Evolutionary conservation across 2,329 filamentous ascomycete genomes (phyloP).

Genomic region (Sporothrix globosa): DNA sequence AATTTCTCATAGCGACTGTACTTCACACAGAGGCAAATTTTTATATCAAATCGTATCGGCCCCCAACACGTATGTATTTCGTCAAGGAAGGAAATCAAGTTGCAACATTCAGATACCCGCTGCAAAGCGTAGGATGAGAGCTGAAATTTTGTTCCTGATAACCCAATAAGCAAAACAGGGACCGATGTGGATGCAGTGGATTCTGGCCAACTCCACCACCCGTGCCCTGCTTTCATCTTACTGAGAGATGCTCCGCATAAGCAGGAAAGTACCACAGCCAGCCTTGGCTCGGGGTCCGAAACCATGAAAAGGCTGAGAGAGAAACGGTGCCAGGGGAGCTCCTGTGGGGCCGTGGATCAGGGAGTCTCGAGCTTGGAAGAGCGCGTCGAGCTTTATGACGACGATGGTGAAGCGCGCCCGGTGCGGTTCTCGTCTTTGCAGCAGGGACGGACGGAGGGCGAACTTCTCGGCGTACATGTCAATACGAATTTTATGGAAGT

Average conservation of each 20-base stretch:
- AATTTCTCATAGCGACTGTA: too few species aligned
- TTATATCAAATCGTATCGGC: not conserved
- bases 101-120: not conserved
- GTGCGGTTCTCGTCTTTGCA: not conserved
- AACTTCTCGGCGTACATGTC: not conserved
- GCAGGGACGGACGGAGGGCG: constrained; percentile 2
- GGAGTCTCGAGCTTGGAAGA: not conserved
- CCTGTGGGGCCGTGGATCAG: constrained; percentile 23
- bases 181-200: constrained; percentile 2
- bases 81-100: not conserved
- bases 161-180: not conserved
- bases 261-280: not conserved
- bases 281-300: not conserved
- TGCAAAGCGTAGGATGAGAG: constrained; percentile 7
- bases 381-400: not conserved
- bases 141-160: constrained; percentile 7
- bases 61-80: not conserved
- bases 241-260: too few species aligned
- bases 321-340: constrained; percentile 5
- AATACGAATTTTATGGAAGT: too few species aligned
- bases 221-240: not conserved
- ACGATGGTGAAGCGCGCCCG: not conserved
- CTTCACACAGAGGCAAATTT: not conserved
- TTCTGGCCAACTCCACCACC: not conserved
- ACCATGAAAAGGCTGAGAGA: constrained; percentile 18